These are phyloP conservation scores for Hypoxylon sp. DNA, from an alignment of 2,329 filamentous ascomycete genomes.

Conservation along the genomic window DNA sequence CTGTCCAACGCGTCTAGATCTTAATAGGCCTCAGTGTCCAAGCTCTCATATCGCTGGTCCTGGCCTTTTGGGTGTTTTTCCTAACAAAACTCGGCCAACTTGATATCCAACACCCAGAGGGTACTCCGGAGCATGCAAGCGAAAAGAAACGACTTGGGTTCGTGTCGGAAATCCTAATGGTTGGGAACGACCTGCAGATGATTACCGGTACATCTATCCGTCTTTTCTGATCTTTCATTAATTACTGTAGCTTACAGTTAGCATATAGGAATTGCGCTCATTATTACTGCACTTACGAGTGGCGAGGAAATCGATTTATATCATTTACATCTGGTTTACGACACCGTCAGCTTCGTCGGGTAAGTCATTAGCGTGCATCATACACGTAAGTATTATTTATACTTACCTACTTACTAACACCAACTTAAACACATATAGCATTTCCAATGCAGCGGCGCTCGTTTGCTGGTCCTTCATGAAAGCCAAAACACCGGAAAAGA, in stretches of 20 bases:
- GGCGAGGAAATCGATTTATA: conserved; percentile 50
- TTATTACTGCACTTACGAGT: conserved; percentile 51
- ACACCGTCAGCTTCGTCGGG: conserved; percentile 55
- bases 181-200: conserved; percentile 55
- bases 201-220: conserved; percentile 46
- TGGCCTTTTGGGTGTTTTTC: conserved; percentile 56
- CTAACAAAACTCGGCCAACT: conserved; percentile 52
- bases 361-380: conserved; percentile 20
- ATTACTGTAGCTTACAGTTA: conserved; percentile 11
- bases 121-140: conserved; percentile 49
- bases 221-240: not conserved
- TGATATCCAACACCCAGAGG: conserved; percentile 49
- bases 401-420: conserved; percentile 14
- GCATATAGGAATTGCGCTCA: conserved; percentile 47
- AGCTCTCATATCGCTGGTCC: conserved; percentile 49
- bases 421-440: conserved; percentile 28
- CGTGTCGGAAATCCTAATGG: conserved; percentile 55
- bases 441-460: conserved; percentile 54
- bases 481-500: conserved; percentile 35
- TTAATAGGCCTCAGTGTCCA: conserved; percentile 55
- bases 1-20: conserved; percentile 44
- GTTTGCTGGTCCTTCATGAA: conserved; percentile 54
- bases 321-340: conserved; percentile 55
- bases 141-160: conserved; percentile 54
- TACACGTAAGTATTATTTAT: not conserved